These are phyloP conservation scores for Schwanniomyces occidentalis DNA, from an alignment of 805 yeast species.

Conservation along the genomic window DNA sequence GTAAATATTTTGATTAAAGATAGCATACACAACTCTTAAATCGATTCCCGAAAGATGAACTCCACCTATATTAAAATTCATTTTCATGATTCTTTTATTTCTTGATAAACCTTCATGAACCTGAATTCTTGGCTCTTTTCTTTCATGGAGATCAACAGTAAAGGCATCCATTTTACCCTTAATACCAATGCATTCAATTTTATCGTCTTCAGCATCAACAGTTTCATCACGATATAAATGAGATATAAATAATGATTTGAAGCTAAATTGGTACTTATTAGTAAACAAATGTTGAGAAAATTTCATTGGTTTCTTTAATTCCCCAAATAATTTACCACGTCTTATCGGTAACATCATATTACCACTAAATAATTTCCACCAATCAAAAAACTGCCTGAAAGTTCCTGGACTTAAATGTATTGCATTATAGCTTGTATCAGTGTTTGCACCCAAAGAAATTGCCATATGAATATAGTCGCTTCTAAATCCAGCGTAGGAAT, in stretches of 20 bases:
- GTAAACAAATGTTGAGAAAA: conserved; percentile 75
- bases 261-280: conserved; percentile 73
- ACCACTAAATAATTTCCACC: conserved; percentile 90
- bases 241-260: conserved; percentile 72
- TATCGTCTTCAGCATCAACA: conserved; percentile 39
- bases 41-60: conserved; percentile 57
- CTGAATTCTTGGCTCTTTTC: conserved; percentile 36
- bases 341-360: conserved; percentile 78
- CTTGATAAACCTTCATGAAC: conserved; percentile 47
- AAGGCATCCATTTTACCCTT: conserved; percentile 44
- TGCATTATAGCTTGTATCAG: conserved; percentile 55
- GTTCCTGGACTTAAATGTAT: conserved; percentile 75
- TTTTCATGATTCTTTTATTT: conserved; percentile 50
- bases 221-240: conserved; percentile 64
- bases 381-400: conserved; percentile 65
- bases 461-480: conserved; percentile 42
- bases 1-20: conserved; percentile 38
- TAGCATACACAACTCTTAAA: conserved; percentile 54
- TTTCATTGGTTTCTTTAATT: conserved; percentile 54
- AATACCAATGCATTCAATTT: conserved; percentile 64
- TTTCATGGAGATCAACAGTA: conserved; percentile 41
- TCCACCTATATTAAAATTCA: conserved; percentile 69
- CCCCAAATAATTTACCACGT: conserved; percentile 69
- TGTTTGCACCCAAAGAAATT: conserved; percentile 37
- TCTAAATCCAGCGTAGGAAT: conserved; percentile 43